Conservation (phyloP, 495 filamentous ascomycete genomes). For the Chaetomidium leptoderma region DNA sequence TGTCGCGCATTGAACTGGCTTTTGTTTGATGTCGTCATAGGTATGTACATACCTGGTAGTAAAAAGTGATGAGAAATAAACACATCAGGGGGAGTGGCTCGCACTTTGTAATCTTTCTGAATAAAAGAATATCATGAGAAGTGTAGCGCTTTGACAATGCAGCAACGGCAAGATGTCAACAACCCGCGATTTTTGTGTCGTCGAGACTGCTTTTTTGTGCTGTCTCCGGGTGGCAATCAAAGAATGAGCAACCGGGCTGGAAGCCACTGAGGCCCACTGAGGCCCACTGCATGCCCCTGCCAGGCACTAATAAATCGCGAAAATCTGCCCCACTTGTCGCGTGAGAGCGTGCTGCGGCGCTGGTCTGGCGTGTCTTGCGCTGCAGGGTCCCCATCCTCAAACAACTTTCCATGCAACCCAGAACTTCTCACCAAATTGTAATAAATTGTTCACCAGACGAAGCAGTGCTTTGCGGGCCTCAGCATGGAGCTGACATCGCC, state of each 20-base stretch:
- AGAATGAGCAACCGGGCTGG: background rate
- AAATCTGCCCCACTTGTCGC: slow-evolving; percentile 5
- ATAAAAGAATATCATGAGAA: no score
- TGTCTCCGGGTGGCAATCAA: no score
- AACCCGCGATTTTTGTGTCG: no score
- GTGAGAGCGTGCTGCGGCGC: slow-evolving; percentile 11
- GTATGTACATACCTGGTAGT: no score
- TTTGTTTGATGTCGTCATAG: no score
- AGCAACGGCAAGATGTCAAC: no score
- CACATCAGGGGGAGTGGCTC: no score
- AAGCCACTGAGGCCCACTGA: background rate
- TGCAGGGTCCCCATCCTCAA: background rate
- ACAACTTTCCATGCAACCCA: background rate
- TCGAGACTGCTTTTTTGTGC: no score
- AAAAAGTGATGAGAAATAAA: no score
- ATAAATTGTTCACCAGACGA: background rate
- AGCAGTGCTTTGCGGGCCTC: background rate
- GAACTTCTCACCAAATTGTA: background rate
- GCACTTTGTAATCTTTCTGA: no score
- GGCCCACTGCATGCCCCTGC: slow-evolving; percentile 5
- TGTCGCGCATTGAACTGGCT: no score
- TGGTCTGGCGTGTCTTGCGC: background rate
- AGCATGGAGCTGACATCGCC: slow-evolving; percentile 24
- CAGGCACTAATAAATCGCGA: background rate
- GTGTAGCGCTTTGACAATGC: no score